These are phyloP conservation scores for Thelephora aurantiotincta DNA, from an alignment of 768 basidiomycete species.

Conservation along the genomic window DNA sequence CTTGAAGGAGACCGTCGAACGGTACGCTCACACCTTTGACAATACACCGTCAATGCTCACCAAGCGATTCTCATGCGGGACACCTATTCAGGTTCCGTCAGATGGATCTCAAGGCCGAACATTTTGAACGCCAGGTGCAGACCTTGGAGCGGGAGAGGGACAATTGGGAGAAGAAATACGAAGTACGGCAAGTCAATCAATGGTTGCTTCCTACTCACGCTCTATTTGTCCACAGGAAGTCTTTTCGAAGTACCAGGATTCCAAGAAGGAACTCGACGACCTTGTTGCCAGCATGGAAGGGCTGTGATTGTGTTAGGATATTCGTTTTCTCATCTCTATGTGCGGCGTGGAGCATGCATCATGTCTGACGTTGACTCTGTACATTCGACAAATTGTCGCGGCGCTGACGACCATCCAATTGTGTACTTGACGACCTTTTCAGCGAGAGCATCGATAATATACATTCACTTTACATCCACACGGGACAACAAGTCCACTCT, in stretches of 20 bases:
- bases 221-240: slow-evolving; percentile 38
- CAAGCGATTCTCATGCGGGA: slow-evolving; percentile 1
- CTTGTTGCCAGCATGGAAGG: slow-evolving; percentile 62
- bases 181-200: slow-evolving; percentile 36
- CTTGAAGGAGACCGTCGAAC: slow-evolving; percentile 90
- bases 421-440: too few species aligned
- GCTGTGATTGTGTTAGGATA: slow-evolving; percentile 9
- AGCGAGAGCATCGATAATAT: too few species aligned
- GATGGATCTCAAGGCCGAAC: slow-evolving; percentile 97
- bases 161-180: slow-evolving; percentile 86
- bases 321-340: slow-evolving; percentile 1
- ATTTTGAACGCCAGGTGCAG: slow-evolving; percentile 87
- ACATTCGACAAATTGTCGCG: too few species aligned
- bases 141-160: slow-evolving; percentile 87
- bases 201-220: neutral
- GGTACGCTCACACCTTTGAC: slow-evolving; percentile 40
- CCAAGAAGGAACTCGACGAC: slow-evolving; percentile 76
- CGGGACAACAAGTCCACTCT: slow-evolving; percentile 6
- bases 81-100: slow-evolving; percentile 59
- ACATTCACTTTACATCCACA: neutral
- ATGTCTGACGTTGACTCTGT: neutral
- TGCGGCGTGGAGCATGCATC: neutral
- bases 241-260: slow-evolving; percentile 49
- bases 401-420: too few species aligned
- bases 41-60: neutral